Conservation (phyloP, 768 basidiomycete species). For the Tricholomella constricta region DNA sequence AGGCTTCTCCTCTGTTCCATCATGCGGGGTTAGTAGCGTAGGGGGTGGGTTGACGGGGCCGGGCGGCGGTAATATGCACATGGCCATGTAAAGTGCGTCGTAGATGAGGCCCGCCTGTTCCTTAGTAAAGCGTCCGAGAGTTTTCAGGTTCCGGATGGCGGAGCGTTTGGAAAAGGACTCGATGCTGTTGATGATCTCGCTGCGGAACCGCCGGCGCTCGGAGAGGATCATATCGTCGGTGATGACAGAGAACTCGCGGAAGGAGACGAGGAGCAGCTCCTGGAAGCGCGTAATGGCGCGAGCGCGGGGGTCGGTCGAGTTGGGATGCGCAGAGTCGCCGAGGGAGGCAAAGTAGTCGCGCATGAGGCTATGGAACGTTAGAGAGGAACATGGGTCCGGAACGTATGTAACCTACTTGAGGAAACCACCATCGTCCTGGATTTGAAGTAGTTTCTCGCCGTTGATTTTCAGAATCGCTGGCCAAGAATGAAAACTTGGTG, state of each 20-base stretch:
- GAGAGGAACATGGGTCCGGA: neutral
- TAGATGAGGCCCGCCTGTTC: slow-evolving; percentile 90
- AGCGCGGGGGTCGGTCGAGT: slow-evolving; percentile 82
- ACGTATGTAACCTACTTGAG: slow-evolving; percentile 64
- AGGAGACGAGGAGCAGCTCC: slow-evolving; percentile 93
- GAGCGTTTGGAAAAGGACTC: slow-evolving; percentile 94
- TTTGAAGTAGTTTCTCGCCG: slow-evolving; percentile 85
- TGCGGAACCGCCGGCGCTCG: slow-evolving; percentile 84
- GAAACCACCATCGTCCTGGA: slow-evolving; percentile 97
- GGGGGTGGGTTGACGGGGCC: slow-evolving; percentile 50
- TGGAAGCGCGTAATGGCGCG: slow-evolving; percentile 97
- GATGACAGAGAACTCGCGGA: slow-evolving; percentile 96
- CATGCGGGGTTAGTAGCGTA: slow-evolving; percentile 55
- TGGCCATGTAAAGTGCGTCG: slow-evolving; percentile 85
- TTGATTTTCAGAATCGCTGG: slow-evolving; percentile 97
- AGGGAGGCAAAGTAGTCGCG: slow-evolving; percentile 92
- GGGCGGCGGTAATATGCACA: slow-evolving; percentile 75
- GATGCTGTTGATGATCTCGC: slow-evolving; percentile 89
- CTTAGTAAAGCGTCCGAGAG: slow-evolving; percentile 79
- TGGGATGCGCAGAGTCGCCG: slow-evolving; percentile 91
- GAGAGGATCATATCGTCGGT: slow-evolving; percentile 90
- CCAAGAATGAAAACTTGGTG: slow-evolving; percentile 16
- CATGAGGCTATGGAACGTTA: slow-evolving; percentile 61
- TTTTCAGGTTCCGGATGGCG: slow-evolving; percentile 83
- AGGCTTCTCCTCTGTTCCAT: slow-evolving; percentile 70